Evolutionary conservation across 129 eudicot species (phyloP).

Genomic region (Lactuca saligna): DNA sequence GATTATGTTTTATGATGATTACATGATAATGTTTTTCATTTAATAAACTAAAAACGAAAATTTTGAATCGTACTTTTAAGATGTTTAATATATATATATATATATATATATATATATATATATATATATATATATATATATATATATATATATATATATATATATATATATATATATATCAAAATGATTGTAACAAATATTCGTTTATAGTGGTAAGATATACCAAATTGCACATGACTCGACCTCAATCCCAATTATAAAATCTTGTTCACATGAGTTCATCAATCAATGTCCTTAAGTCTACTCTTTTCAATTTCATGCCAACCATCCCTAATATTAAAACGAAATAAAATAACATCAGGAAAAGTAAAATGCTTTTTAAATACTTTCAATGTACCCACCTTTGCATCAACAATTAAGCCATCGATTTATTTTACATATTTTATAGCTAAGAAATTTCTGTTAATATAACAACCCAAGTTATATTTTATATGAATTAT

Average conservation of each 20-base stretch:
- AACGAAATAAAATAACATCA: background rate
- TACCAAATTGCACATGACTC: constrained; percentile 28
- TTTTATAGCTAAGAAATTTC: background rate
- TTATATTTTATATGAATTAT: background rate
- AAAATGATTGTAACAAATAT: constrained; percentile 19
- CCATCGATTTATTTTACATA: constrained; percentile 9
- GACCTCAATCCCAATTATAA: constrained; percentile 10
- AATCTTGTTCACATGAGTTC: constrained; percentile 22
- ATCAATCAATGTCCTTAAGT: constrained; percentile 21
- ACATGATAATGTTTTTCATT: no score
- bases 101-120: background rate
- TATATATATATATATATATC: background rate
- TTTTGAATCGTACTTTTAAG: no score
- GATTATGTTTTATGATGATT: no score
- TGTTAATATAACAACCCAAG: background rate
- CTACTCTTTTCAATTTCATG: constrained; percentile 27
- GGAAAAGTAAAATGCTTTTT: constrained; percentile 31
- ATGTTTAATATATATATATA: no score
- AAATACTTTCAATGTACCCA: constrained; percentile 22
- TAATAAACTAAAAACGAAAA: no score
- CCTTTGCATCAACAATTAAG: constrained; percentile 27
- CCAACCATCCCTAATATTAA: constrained; percentile 13
- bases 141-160: no score
- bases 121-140: background rate
- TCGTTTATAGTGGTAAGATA: background rate